phyloP scores from a whole-genome alignment of 2,329 filamentous ascomycete genomes.

The Cladobotryum protrusum region DNA sequence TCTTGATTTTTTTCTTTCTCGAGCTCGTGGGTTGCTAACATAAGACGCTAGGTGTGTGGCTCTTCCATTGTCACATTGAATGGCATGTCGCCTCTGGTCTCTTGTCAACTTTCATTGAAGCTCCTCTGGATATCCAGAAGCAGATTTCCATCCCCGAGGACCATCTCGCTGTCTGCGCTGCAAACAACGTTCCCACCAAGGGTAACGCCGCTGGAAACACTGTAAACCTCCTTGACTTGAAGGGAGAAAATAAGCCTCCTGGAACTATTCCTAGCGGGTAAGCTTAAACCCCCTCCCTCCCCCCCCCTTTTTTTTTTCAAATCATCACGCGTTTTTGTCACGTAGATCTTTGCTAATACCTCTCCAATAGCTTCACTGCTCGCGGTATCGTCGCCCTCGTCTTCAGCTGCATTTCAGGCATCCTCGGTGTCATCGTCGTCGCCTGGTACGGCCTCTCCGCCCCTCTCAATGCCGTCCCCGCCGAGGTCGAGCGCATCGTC shows the following conservation, averaged over 20 bases:
- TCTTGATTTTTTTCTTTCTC: background rate
- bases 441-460: constrained; percentile 53
- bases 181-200: constrained; percentile 39
- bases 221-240: constrained; percentile 54
- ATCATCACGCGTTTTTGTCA: background rate
- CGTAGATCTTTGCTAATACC: constrained; percentile 2
- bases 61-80: constrained; percentile 77
- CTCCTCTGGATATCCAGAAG: constrained; percentile 56
- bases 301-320: background rate
- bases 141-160: constrained; percentile 52
- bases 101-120: constrained; percentile 57
- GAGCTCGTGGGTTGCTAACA: background rate
- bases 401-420: constrained; percentile 62
- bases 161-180: constrained; percentile 53
- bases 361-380: constrained; percentile 50
- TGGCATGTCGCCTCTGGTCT: constrained; percentile 69
- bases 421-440: constrained; percentile 62
- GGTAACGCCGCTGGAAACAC: constrained; percentile 76
- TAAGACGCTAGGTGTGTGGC: constrained; percentile 47
- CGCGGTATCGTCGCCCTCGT: constrained; percentile 68
- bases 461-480: constrained; percentile 13
- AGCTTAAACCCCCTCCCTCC: too few species aligned
- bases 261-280: constrained; percentile 56
- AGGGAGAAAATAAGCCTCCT: constrained; percentile 52
- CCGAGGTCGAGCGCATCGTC: constrained; percentile 6